Conservation (phyloP, 768 basidiomycete genomes). For the Lactarius tabidus region DNA sequence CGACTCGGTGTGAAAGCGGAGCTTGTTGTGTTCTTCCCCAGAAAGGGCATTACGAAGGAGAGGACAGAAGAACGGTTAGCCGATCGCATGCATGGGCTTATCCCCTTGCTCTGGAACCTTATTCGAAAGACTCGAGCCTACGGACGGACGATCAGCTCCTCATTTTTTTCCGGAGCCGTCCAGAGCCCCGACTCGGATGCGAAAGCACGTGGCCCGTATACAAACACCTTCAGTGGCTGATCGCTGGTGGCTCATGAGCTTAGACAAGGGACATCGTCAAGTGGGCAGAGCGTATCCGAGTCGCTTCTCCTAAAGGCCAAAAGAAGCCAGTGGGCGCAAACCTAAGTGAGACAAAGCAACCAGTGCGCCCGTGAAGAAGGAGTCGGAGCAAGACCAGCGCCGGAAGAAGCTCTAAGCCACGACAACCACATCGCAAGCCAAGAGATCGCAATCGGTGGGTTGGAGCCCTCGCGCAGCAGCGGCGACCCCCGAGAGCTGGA, state of each 20-base stretch:
- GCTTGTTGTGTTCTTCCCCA: background rate
- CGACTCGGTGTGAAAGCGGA: constrained; percentile 1
- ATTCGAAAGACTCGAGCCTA: background rate
- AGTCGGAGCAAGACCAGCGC: background rate
- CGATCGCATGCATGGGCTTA: background rate
- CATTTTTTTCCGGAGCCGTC: background rate
- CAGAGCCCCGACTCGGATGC: no score
- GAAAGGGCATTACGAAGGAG: background rate
- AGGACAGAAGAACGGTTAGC: background rate
- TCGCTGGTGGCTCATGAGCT: background rate
- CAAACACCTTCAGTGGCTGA: background rate
- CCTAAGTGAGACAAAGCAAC: background rate
- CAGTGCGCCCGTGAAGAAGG: background rate
- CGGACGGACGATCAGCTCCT: background rate
- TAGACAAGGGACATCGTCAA: background rate
- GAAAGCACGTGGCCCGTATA: background rate
- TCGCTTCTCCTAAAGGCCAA: background rate
- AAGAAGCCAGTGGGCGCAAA: background rate
- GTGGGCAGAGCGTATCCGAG: background rate
- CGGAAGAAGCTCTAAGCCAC: background rate
- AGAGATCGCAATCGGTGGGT: background rate
- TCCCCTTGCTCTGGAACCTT: background rate
- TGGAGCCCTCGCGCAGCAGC: background rate
- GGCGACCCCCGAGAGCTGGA: background rate
- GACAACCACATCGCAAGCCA: background rate